phyloP scores from a whole-genome alignment of 805 yeast species.

The Sugiyamaella smithiae region DNA sequence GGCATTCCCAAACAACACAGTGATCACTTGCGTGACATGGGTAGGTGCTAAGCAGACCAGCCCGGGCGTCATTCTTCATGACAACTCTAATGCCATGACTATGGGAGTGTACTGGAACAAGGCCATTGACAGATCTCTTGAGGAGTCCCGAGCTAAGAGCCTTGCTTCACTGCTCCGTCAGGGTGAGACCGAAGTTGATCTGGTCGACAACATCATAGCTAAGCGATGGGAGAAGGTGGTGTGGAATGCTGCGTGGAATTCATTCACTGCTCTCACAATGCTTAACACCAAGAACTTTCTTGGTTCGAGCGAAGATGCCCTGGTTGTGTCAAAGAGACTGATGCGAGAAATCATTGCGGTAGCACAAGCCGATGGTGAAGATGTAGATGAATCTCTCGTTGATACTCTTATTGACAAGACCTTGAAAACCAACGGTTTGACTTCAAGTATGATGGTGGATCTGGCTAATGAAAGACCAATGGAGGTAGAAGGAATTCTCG shows the following conservation, averaged over 20 bases:
- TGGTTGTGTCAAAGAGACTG: constrained; percentile 33
- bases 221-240: constrained; percentile 26
- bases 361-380: constrained; percentile 64
- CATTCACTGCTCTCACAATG: constrained; percentile 23
- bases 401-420: constrained; percentile 20
- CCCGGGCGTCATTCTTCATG: constrained; percentile 35
- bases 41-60: constrained; percentile 16
- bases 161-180: constrained; percentile 39
- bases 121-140: constrained; percentile 36
- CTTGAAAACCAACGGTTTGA: constrained; percentile 10
- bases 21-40: constrained; percentile 22
- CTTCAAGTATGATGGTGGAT: constrained; percentile 72
- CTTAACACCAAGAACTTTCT: constrained; percentile 19
- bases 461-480: constrained; percentile 58
- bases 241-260: constrained; percentile 27
- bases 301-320: constrained; percentile 17
- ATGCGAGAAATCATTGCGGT: constrained; percentile 62
- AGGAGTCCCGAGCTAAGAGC: constrained; percentile 29
- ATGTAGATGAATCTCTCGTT: constrained; percentile 8
- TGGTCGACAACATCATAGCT: constrained; percentile 16
- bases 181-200: constrained; percentile 18
- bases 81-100: constrained; percentile 45
- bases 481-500: constrained; percentile 68
- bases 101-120: constrained; percentile 46
- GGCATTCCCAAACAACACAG: constrained; percentile 18